Base-by-base conservation (phyloP, 495 filamentous ascomycete species). In the Daldinia grandis region DNA sequence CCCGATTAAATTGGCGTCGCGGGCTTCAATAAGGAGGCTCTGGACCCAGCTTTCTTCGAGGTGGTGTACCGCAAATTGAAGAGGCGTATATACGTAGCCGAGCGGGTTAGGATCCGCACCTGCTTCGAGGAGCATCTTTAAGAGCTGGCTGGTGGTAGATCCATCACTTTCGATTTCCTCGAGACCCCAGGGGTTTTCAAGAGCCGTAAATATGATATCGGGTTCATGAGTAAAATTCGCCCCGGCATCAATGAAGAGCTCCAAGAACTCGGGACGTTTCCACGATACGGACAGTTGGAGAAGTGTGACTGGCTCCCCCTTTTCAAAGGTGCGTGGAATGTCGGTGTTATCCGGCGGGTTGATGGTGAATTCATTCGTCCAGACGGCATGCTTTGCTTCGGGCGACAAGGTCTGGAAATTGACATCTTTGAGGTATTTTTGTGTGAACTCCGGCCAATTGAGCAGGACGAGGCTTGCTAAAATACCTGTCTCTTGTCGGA, bases 91-190 rank as follows among this genome's bases (percentile, higher is more conserved):
- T 38, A 17, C 28, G 37, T 37, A 67, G 1, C 54, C 59, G 19
- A 21, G 8, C 1, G 53, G 56, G 31, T 73, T 57, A 5, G 67
- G 66, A 44, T 70, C 63, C 3, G 73, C 73, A 8, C 73, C 73
- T 17, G 55, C 62, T 27, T 73, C 73, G 15, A 75, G 66, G 21
- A 75, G 38, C 28, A 73, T 33, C 60, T 75, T 59, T 17, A 60
- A 33, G 24, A 73, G 51, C 24, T 58, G 40, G 28, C 59, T 51
- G 12, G 70, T 69, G 8, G 8, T 25, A n/a, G 55, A 19, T 15
- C 54, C 69, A 24, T 71, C 68, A 2, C 55, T 40, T 7, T 44
- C 53, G 53, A 12, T 7, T 0, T 19, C 38, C 9, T 59, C 24
- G 21, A 9, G 7, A 0, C 47, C 42, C 12, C 59, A 67, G 1